Evolutionary conservation across 129 eudicot species (phyloP).

Genomic region (Solidago caesia): DNA sequence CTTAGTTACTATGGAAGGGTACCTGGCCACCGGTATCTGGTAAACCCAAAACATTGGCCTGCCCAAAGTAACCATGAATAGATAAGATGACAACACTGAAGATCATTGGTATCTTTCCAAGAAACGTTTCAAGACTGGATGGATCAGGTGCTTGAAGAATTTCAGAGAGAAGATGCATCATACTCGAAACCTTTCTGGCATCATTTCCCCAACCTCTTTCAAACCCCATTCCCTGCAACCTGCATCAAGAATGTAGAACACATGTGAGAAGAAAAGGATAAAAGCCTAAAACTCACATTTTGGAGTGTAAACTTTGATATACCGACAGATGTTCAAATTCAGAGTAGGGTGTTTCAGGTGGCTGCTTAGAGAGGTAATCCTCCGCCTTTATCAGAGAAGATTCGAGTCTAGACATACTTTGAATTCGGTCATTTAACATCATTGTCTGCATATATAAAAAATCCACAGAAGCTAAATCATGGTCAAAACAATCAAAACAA

Average conservation of each 20-base stretch:
- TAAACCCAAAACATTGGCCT: constrained; percentile 95
- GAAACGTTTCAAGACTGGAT: constrained; percentile 72
- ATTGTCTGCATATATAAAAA: constrained; percentile 47
- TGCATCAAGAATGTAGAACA: constrained; percentile 24
- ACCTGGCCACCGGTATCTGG: constrained; percentile 99
- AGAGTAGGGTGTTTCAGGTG: constrained; percentile 73
- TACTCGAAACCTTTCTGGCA: constrained; percentile 58
- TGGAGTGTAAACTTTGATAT: constrained; percentile 11
- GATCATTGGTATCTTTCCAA: constrained; percentile 90
- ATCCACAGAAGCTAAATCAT: background rate
- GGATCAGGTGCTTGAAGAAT: constrained; percentile 99
- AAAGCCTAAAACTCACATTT: background rate
- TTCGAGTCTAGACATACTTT: constrained; percentile 65
- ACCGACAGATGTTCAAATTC: constrained; percentile 76
- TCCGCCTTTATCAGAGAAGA: constrained; percentile 76
- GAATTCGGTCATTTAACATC: constrained; percentile 95
- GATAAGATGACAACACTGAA: constrained; percentile 94
- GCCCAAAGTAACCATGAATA: constrained; percentile 94
- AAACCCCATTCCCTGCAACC: constrained; percentile 96
- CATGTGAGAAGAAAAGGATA: background rate
- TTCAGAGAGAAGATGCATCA: constrained; percentile 91
- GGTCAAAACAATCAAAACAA: background rate
- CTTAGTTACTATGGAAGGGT: constrained; percentile 1
- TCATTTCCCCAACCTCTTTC: constrained; percentile 99
- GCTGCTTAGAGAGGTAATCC: constrained; percentile 69